These are phyloP conservation scores for Claviceps paspali DNA, from an alignment of 2,329 filamentous ascomycete species.

Conservation along the genomic window DNA sequence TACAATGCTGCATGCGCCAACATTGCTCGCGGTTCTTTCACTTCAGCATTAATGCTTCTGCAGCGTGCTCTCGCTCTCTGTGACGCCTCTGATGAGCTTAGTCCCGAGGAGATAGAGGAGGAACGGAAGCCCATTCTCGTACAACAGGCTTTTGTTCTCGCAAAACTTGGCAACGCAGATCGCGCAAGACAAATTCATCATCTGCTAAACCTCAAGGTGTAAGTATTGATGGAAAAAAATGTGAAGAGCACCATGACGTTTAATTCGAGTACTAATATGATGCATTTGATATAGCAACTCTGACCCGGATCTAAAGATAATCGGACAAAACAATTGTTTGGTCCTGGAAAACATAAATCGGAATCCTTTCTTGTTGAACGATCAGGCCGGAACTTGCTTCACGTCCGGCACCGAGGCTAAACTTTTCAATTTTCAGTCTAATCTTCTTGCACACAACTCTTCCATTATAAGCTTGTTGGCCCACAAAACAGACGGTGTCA, in stretches of 20 bases:
- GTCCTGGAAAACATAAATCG: constrained; percentile 23
- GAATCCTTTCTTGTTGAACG: constrained; percentile 57
- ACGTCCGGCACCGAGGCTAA: constrained; percentile 41
- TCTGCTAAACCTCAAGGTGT: constrained; percentile 47
- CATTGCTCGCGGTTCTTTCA: constrained; percentile 54
- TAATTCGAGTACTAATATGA: constrained; percentile 13
- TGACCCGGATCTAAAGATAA: constrained; percentile 49
- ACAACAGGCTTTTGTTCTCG: constrained; percentile 60
- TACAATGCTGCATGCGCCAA: constrained; percentile 66
- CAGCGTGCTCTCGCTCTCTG: constrained; percentile 58
- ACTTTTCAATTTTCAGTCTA: constrained; percentile 55
- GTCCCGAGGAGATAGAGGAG: constrained; percentile 56
- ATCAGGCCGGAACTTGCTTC: constrained; percentile 40
- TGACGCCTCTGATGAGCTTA: constrained; percentile 56
- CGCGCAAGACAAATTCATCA: constrained; percentile 50
- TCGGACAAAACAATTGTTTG: constrained; percentile 50
- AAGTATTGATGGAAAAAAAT: constrained; percentile 16
- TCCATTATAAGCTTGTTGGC: constrained; percentile 50
- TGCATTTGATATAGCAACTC: constrained; percentile 32
- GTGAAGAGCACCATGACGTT: neutral
- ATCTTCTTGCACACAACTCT: constrained; percentile 41
- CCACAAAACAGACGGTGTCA: constrained; percentile 51
- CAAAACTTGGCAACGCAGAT: constrained; percentile 46
- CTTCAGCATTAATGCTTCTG: constrained; percentile 48
- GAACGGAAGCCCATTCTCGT: constrained; percentile 63